Evolutionary conservation across 495 filamentous ascomycete genomes (phyloP), one percentile per base, ranked within the genome.

Genomic region (Aspergillus heteromorphus): DNA sequence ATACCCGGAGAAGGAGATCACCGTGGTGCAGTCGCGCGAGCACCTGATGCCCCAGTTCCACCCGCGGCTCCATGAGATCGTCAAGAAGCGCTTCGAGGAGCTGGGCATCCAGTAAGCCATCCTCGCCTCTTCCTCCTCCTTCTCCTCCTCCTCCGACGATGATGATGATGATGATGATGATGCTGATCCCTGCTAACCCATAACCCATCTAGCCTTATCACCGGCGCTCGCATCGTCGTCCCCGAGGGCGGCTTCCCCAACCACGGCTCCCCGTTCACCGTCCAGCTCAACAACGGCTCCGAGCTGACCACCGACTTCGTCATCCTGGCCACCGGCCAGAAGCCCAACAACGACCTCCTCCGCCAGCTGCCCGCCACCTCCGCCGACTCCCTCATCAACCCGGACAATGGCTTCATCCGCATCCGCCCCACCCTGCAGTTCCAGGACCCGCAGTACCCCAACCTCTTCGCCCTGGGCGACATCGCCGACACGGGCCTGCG

Each of bases 401-500:
- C 69, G 0, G 59, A 72, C n/a, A 77, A 74, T 49, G 72, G 75
- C 7, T 72, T 73, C 42, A 77, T 85, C 59, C 73, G 73, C 7
- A 75, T 83, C 40, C 65, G 74, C 27, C 73, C 77, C 0, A 87
- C 82, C 0, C 65, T 87, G 59, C 83, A 85, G 58, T 71, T 87
- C 41, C 49, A 63, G 1, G 75, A 80, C 58, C 61, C 65, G 5
- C 51, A 70, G n/a, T 69, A 76, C 34, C 64, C 73, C 0, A 71
- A 82, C 43, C 58, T 87, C 2, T 87, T 81, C 53, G 79, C 75
- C 0, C 72, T 83, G 10, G 83, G 83, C 1, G 83, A 87, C 56
- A 83, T 87, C 19, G 82, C 82, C 6, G 77, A 81, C 41, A 81
- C 81, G 0, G 75, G 77, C 14, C 75, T 77, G 1, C 76, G 77